These are phyloP conservation scores for Scytalidium sp. DNA, from an alignment of 2,329 filamentous ascomycete genomes.

Conservation along the genomic window DNA sequence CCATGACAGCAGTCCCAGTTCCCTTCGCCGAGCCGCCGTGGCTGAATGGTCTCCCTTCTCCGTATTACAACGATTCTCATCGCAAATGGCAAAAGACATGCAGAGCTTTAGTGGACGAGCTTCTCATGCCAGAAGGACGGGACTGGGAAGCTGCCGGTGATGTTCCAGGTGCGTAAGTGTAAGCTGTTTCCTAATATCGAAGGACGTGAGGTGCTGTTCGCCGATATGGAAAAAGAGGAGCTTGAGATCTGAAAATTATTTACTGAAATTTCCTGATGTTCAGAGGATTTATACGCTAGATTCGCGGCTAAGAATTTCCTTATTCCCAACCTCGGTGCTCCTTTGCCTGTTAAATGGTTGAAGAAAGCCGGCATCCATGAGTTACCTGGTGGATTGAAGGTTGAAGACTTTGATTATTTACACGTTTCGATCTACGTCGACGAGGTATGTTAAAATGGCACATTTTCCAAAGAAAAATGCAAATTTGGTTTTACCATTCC, in stretches of 20 bases:
- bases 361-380: constrained; percentile 63
- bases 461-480: constrained; percentile 5
- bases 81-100: constrained; percentile 64
- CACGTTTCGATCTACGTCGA: constrained; percentile 69
- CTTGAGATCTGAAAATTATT: not conserved
- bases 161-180: constrained; percentile 19
- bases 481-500: no score
- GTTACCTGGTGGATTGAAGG: constrained; percentile 61
- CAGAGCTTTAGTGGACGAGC: constrained; percentile 61
- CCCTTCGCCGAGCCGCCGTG: constrained; percentile 75
- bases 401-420: constrained; percentile 73
- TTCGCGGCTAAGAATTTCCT: constrained; percentile 68
- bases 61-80: constrained; percentile 68
- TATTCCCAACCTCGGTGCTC: constrained; percentile 66
- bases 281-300: constrained; percentile 58
- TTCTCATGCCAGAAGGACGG: constrained; percentile 59
- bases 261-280: constrained; percentile 21
- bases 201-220: no score
- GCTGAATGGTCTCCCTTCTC: constrained; percentile 65
- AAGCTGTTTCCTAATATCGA: no score
- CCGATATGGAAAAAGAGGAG: not conserved
- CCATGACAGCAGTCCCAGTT: constrained; percentile 31
- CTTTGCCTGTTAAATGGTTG: constrained; percentile 66
- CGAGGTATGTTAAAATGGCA: constrained; percentile 43
- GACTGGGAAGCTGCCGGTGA: constrained; percentile 65